Conservation (phyloP, 2,329 filamentous ascomycete species). For the Curvularia sp. region DNA sequence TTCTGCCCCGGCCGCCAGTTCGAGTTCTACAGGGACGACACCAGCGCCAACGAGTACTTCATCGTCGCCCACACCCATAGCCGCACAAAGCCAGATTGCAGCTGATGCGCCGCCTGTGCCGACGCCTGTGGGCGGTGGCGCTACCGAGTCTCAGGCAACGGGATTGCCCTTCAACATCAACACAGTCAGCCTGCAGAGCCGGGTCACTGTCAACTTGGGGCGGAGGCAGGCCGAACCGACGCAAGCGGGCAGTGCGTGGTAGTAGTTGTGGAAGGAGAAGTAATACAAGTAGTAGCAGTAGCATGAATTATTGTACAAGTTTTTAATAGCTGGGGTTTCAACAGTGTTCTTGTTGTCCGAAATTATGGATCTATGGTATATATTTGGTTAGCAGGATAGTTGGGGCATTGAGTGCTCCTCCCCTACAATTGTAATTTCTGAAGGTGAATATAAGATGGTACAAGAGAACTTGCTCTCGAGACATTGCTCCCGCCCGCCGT, state of each 20-base stretch:
- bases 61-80: slow-evolving; percentile 19
- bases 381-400: slow-evolving; percentile 11
- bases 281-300: slow-evolving; percentile 21
- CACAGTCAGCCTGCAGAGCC: slow-evolving; percentile 44
- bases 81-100: slow-evolving; percentile 37
- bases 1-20: slow-evolving; percentile 2
- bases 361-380: slow-evolving; percentile 9
- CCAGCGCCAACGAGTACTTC: slow-evolving; percentile 11
- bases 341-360: background rate
- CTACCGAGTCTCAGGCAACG: slow-evolving; percentile 21
- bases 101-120: slow-evolving; percentile 20
- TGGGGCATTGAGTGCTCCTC: slow-evolving; percentile 24
- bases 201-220: slow-evolving; percentile 47
- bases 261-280: no score
- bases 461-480: background rate
- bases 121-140: slow-evolving; percentile 20
- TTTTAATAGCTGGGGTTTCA: background rate
- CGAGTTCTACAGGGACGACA: slow-evolving; percentile 6
- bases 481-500: slow-evolving; percentile 7
- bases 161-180: slow-evolving; percentile 46
- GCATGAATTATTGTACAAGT: slow-evolving; percentile 4
- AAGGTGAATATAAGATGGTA: slow-evolving; percentile 2
- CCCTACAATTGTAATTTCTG: slow-evolving; percentile 2
- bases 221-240: slow-evolving; percentile 34
- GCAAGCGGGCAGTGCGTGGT: slow-evolving; percentile 18